Percentiles rank a stretch among this genome's conserved stretches.
Evolutionary conservation across 768 basidiomycete species (phyloP).

Genomic region (Aureoboletus auriporus): DNA sequence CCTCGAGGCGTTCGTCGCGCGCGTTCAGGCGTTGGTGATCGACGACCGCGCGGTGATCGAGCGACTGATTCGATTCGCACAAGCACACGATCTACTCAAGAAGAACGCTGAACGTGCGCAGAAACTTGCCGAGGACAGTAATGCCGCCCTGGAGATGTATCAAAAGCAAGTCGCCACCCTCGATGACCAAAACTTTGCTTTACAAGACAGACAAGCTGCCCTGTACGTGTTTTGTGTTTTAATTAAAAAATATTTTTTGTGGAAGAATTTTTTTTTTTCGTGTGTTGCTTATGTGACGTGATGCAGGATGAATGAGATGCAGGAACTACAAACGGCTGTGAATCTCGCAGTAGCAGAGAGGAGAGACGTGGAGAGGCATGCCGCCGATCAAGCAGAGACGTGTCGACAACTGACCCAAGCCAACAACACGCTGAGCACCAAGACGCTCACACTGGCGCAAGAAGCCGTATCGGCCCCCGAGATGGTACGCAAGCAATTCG

Average conservation of each 20-base stretch:
- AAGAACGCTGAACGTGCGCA: constrained; percentile 90
- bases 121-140: constrained; percentile 84
- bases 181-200: constrained; percentile 64
- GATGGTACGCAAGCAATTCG: constrained; percentile 58
- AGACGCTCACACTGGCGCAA: constrained; percentile 49
- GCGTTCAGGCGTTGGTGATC: constrained; percentile 75
- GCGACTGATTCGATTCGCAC: constrained; percentile 77
- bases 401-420: constrained; percentile 71
- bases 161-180: constrained; percentile 81
- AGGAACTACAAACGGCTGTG: constrained; percentile 54
- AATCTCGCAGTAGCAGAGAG: constrained; percentile 62
- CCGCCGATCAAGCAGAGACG: constrained; percentile 71
- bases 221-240: constrained; percentile 42
- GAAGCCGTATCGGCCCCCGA: constrained; percentile 35
- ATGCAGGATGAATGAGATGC: constrained; percentile 62
- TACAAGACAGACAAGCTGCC: constrained; percentile 49
- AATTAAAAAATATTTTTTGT: no score
- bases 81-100: constrained; percentile 88
- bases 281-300: not conserved
- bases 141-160: constrained; percentile 77
- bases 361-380: constrained; percentile 61
- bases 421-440: constrained; percentile 73
- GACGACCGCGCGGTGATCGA: constrained; percentile 86
- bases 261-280: not conserved
- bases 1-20: constrained; percentile 69